A percentile compares a stretch with the other conserved stretches of the same genome.
Evolutionary conservation across 352 stramenopile species (phyloP).

Genomic region (Phytophthora ohioensis): DNA sequence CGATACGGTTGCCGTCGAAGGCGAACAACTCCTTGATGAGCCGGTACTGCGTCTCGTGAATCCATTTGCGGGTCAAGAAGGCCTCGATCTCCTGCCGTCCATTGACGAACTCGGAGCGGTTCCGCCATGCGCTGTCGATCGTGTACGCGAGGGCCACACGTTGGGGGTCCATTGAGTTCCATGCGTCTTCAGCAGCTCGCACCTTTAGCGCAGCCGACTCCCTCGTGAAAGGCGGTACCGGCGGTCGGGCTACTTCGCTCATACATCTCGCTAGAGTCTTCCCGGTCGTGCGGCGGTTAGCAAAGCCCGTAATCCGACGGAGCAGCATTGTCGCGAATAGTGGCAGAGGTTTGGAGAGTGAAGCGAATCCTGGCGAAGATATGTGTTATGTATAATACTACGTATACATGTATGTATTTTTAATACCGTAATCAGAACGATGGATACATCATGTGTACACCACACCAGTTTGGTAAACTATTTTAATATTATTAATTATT

Average conservation of each 20-base stretch:
- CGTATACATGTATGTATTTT: too few species aligned
- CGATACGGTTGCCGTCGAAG: slow-evolving; percentile 84
- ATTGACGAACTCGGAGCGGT: slow-evolving; percentile 84
- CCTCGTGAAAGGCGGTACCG: slow-evolving; percentile 82
- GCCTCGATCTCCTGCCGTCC: slow-evolving; percentile 77
- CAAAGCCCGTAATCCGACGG: neutral
- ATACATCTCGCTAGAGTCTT: slow-evolving; percentile 8
- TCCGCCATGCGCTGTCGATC: slow-evolving; percentile 83
- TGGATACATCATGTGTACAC: too few species aligned
- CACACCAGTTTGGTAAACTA: too few species aligned
- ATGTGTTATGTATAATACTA: too few species aligned
- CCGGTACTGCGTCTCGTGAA: slow-evolving; percentile 77
- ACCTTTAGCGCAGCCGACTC: slow-evolving; percentile 86
- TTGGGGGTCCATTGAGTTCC: slow-evolving; percentile 84
- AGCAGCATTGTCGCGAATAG: neutral
- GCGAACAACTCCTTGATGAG: slow-evolving; percentile 93
- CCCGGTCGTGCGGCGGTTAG: neutral
- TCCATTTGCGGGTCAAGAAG: slow-evolving; percentile 87
- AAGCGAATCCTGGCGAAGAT: too few species aligned
- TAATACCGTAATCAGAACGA: too few species aligned
- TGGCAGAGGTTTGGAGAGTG: too few species aligned
- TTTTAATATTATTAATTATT: too few species aligned
- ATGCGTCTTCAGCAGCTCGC: slow-evolving; percentile 88
- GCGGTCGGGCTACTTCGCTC: slow-evolving; percentile 38
- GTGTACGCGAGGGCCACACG: slow-evolving; percentile 88